Conservation (phyloP, 2,329 filamentous ascomycete genomes). For the Xylaria sp. region DNA sequence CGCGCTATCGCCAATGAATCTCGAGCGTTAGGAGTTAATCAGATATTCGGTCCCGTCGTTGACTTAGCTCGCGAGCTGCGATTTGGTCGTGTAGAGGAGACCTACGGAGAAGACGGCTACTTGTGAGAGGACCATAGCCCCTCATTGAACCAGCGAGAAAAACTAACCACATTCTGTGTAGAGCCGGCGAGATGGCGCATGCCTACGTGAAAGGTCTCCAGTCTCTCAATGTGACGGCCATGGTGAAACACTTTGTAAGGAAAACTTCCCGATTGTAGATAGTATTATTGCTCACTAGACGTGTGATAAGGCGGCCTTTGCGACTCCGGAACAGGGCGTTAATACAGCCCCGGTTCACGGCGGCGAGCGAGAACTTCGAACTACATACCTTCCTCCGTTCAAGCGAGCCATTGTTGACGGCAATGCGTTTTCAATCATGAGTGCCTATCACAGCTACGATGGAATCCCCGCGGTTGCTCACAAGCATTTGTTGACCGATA, state of each 20-base stretch:
- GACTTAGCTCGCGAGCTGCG: conserved; percentile 78
- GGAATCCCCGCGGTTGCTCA: conserved; percentile 76
- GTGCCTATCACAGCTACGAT: conserved; percentile 79
- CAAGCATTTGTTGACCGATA: conserved; percentile 72
- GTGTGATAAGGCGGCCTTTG: conserved; percentile 66
- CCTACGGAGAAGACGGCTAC: conserved; percentile 75
- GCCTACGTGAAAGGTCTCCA: conserved; percentile 69
- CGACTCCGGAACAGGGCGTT: conserved; percentile 75
- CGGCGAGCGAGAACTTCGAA: conserved; percentile 65
- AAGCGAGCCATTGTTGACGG: conserved; percentile 77
- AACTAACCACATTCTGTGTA: conserved; percentile 36
- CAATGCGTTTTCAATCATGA: conserved; percentile 76
- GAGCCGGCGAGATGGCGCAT: conserved; percentile 73
- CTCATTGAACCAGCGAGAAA: background rate
- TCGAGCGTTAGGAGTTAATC: conserved; percentile 74
- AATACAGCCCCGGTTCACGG: conserved; percentile 72
- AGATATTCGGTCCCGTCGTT: conserved; percentile 76
- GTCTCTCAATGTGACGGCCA: conserved; percentile 72
- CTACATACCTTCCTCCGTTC: conserved; percentile 69
- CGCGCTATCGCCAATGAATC: conserved; percentile 73
- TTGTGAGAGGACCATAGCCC: conserved; percentile 55
- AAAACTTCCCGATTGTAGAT: conserved; percentile 9
- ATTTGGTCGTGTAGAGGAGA: conserved; percentile 80
- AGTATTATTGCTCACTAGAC: conserved; percentile 13
- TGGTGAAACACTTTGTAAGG: conserved; percentile 77